A percentile compares a stretch with the other conserved stretches of the same genome.
Conservation (phyloP, 371 early-diverging fungal genomes). For the Syncephalastrum sp. region DNA sequence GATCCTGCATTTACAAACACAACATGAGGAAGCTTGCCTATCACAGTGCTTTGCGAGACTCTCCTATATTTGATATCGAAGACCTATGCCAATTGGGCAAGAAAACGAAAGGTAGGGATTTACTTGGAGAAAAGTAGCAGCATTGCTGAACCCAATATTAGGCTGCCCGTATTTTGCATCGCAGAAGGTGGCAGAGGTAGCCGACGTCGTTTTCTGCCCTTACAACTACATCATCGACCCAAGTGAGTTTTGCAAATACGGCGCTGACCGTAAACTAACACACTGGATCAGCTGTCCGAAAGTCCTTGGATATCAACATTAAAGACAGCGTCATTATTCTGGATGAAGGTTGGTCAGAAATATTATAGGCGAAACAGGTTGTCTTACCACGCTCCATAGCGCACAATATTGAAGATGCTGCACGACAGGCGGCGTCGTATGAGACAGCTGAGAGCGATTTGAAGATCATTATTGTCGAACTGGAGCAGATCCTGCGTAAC, state of each 20-base stretch:
- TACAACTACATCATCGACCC: slow-evolving; percentile 93
- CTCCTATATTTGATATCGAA: slow-evolving; percentile 62
- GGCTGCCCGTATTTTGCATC: slow-evolving; percentile 88
- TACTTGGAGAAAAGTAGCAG: too few species aligned
- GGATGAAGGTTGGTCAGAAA: slow-evolving; percentile 76
- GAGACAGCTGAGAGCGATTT: slow-evolving; percentile 51
- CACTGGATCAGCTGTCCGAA: slow-evolving; percentile 45
- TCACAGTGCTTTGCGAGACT: too few species aligned
- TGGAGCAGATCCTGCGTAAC: slow-evolving; percentile 26
- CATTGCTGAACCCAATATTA: background rate
- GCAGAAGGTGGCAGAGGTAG: slow-evolving; percentile 52
- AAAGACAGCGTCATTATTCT: slow-evolving; percentile 75
- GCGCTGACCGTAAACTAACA: background rate
- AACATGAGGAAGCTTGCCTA: too few species aligned
- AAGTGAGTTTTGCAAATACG: slow-evolving; percentile 18
- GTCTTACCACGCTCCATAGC: slow-evolving; percentile 18
- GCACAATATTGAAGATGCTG: slow-evolving; percentile 59
- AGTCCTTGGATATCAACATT: slow-evolving; percentile 58
- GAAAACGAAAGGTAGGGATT: slow-evolving; percentile 20
- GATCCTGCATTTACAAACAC: too few species aligned
- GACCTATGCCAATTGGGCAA: slow-evolving; percentile 62
- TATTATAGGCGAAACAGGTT: slow-evolving; percentile 3
- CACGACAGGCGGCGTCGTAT: slow-evolving; percentile 51
- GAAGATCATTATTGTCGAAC: slow-evolving; percentile 29
- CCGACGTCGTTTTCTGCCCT: slow-evolving; percentile 88